A percentile compares a stretch with the other conserved stretches of the same genome.
Conservation (phyloP, 148 eudicot genomes). For the Cornus controversa region DNA sequence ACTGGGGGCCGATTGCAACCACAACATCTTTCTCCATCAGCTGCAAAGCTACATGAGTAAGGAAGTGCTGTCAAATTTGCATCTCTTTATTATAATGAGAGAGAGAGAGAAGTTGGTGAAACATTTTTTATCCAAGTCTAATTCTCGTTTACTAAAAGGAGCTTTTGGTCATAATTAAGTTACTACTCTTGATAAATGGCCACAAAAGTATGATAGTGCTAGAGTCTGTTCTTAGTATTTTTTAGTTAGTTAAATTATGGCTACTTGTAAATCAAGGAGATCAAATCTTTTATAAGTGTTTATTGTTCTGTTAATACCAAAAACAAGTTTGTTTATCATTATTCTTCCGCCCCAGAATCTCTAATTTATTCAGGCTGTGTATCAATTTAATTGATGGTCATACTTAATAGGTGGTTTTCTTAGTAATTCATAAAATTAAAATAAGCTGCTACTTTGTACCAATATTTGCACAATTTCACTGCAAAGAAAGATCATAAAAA, state of each 20-base stretch:
- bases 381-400: background rate
- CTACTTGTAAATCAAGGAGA: conserved; percentile 2
- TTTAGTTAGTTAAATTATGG: background rate
- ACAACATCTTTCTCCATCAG: conserved; percentile 67
- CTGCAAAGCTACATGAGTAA: conserved; percentile 56
- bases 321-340: background rate
- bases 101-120: background rate
- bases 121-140: background rate
- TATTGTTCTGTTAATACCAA: background rate
- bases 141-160: background rate
- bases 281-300: background rate
- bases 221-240: background rate
- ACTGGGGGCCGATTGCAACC: conserved; percentile 71
- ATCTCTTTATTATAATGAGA: background rate
- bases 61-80: conserved; percentile 21
- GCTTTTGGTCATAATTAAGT: background rate
- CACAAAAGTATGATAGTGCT: background rate
- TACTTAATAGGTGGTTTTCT: background rate
- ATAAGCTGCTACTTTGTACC: background rate
- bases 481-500: too few relatives aligned
- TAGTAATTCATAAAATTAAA: conserved; percentile 4
- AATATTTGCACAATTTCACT: conserved; percentile 4
- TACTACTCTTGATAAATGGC: background rate
- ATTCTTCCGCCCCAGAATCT: background rate
- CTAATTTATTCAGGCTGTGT: background rate